Base-by-base conservation (phyloP, 441 rosid genomes). In the Bruguiera hainesii region DNA sequence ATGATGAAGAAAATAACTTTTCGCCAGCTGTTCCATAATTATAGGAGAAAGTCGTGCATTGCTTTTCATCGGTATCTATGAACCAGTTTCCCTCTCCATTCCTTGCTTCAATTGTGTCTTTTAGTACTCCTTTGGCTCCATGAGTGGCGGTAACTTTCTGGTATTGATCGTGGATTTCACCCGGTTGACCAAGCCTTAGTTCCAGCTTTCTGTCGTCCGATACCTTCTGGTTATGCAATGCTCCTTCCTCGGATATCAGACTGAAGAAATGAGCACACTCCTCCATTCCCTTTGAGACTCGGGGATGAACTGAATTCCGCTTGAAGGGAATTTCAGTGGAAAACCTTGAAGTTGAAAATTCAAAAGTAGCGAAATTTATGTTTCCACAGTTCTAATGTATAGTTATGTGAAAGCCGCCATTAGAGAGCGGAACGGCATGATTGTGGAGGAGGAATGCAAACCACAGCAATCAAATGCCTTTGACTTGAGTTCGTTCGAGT, bases 141-240 rank as follows among this genome's bases (percentile, higher is more conserved):
- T 72, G 64, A 56, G 19, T 37, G 31, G 25, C 25, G n/a, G 52
- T 21, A 49, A 9, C 30, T 20, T 57, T 58, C 63, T 50, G 55
- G 69, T 10, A 42, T 42, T 42, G 48, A 13, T 42, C 18, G 15
- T 82, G 33, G 59, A 46, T 81, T 58, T 84, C 87, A 52, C 93
- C 96, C 25, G 98, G 98, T 6, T 89, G 98, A 74, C 89, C 97
- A 72, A 94, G 97, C 81, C 88, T 89, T 5, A 94, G 85, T 66
- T 94, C 97, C 52, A 94, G 92, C 68, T 84, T 82, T 74, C 77
- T 84, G 79, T 89, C 95, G 66, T 83, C 93, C 48, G 79, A 72
- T 19, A 56, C 62, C 57, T 64, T 74, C 64, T 63, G 67, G 39
- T 64, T 64, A 30, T 71, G 55, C 66, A 77, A 80, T 23, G 80